phyloP scores from a whole-genome alignment of 129 eudicot genomes.

The Solidago caesia region DNA sequence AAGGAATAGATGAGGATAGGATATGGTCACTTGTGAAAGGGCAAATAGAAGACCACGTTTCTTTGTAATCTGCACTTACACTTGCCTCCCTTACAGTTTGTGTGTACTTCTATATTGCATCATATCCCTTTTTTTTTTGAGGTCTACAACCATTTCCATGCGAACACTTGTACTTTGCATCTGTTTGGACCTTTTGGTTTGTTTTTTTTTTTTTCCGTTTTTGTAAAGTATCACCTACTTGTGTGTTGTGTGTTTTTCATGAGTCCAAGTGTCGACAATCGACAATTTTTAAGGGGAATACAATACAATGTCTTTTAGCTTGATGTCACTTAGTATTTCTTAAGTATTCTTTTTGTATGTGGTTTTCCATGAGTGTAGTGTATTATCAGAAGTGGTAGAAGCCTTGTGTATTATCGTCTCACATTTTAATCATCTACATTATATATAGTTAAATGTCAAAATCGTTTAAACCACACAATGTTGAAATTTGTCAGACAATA shows the following conservation, averaged over 20 bases:
- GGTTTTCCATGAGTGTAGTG: no score
- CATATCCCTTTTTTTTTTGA: constrained; percentile 6
- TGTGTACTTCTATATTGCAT: background rate
- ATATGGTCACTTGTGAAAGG: constrained; percentile 36
- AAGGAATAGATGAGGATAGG: constrained; percentile 37
- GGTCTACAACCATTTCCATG: constrained; percentile 5
- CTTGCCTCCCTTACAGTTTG: constrained; percentile 22
- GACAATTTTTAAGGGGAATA: background rate
- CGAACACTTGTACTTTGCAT: background rate
- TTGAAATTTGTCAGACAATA: no score
- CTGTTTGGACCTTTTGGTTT: background rate
- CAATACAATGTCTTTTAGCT: no score
- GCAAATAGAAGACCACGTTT: constrained; percentile 37
- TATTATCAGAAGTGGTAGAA: no score
- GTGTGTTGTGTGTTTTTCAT: constrained; percentile 5
- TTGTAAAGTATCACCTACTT: background rate
- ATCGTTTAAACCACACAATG: no score
- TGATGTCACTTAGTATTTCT: no score
- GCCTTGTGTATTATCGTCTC: no score
- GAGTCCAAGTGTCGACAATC: background rate
- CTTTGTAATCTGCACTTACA: constrained; percentile 21
- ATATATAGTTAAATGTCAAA: no score
- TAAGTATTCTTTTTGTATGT: no score
- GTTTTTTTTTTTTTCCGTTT: background rate
- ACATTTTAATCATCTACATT: no score